Conservation (phyloP, 129 eudicot species). For the Apium graveolens region DNA sequence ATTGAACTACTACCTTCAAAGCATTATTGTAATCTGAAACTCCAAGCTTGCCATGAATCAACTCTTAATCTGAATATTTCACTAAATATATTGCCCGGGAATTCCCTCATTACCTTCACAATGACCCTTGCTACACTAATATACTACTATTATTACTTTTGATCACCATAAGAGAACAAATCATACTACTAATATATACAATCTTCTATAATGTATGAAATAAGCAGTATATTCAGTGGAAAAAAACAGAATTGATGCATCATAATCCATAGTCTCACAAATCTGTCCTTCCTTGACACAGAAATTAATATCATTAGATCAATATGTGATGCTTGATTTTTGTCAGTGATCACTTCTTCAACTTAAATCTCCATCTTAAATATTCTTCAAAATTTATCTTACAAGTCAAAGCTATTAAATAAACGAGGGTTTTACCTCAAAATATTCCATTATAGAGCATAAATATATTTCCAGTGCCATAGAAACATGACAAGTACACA, state of each 20-base stretch:
- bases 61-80: too few species aligned
- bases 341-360: background rate
- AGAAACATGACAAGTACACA: too few species aligned
- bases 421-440: too few species aligned
- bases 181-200: background rate
- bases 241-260: background rate
- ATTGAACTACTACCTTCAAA: conserved; percentile 47
- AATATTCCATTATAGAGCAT: too few species aligned
- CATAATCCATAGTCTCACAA: conserved; percentile 89
- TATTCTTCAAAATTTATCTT: too few species aligned
- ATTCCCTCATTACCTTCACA: too few species aligned
- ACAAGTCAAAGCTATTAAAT: too few species aligned
- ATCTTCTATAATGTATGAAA: background rate
- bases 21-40: conserved; percentile 41
- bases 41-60: conserved; percentile 96
- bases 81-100: too few species aligned
- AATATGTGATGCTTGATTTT: background rate
- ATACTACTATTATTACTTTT: background rate
- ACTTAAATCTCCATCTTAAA: background rate
- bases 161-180: background rate
- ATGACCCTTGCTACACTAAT: background rate
- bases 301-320: background rate
- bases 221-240: background rate
- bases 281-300: conserved; percentile 68
- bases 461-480: too few species aligned